Base-by-base conservation (phyloP, 2,329 filamentous ascomycete genomes). In the Colletotrichum sp. region DNA sequence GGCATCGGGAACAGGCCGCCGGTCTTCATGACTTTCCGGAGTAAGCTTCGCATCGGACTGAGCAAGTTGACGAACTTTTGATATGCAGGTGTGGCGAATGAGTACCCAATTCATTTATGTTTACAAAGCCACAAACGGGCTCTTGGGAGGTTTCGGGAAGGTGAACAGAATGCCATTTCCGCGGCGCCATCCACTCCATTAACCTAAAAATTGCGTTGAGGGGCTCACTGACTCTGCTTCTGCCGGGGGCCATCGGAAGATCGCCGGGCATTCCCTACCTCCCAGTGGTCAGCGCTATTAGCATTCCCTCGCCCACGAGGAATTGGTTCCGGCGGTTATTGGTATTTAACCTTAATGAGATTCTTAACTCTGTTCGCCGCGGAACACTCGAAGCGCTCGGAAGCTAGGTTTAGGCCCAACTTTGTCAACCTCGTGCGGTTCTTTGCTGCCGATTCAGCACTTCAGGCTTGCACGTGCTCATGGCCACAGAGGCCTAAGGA, bases 51-150 rank as follows among this genome's bases (percentile, higher is more conserved):
- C 9, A 49, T 0, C 9, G 18, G 39, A 49, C 39, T 49, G 39
- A 49, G 39, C 39, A 30, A 32, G 26, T 62, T 13, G 44, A 9
- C 36, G 70, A 64, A 76, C 69, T 73, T 59, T 60, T 69, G 73
- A 64, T 21, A 73, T 76, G 64, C 69, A 52, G 24, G 57, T 30
- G 8, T 15, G 18, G 32, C 21, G 10, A 57, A 30, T 15, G 8
- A 36, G 10, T 26, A 6, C 3, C 26, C 16, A 6, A 75, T 72
- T 63, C 68, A 39, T 15, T 52, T 36, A 55, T 62, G n/a, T 62
- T 26, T 21, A 1, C 55, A 18, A 24, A 30, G 6, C 60, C 15
- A 21, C 10, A 2, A 21, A 26, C 16, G 12, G 15, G 21, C 36
- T 21, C 7, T 12, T 39, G 16, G 2, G 66, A 69, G 8, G 21